phyloP scores from a whole-genome alignment of 805 yeast genomes.

The Nakazawaea anatomiae region DNA sequence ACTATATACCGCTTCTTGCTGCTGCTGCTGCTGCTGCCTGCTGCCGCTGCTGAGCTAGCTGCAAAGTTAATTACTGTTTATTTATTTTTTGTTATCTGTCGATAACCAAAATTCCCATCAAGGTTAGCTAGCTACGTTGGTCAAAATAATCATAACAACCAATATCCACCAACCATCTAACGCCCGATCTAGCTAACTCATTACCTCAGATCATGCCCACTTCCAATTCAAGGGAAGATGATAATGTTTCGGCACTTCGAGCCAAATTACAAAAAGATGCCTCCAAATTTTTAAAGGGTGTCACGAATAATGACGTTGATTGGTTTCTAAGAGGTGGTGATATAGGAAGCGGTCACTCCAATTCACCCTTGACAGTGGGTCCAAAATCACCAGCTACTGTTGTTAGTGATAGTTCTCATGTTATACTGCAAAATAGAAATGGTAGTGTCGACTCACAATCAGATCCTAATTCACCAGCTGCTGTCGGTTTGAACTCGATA shows the following conservation, averaged over 20 bases:
- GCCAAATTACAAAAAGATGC: conserved; percentile 10
- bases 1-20: too few relatives aligned
- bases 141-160: too few relatives aligned
- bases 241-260: conserved; percentile 3
- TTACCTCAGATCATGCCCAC: not conserved
- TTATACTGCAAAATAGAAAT: not conserved
- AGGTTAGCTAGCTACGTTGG: too few relatives aligned
- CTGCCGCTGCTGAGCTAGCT: too few relatives aligned
- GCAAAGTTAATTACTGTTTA: too few relatives aligned
- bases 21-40: too few relatives aligned
- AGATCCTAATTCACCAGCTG: not conserved
- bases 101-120: too few relatives aligned
- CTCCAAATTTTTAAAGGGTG: conserved; percentile 19
- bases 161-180: too few relatives aligned
- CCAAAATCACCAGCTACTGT: conserved; percentile 4
- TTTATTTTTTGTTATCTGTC: too few relatives aligned
- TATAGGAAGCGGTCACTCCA: not conserved
- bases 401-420: conserved; percentile 6
- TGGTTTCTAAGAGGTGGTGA: conserved; percentile 40
- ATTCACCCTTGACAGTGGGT: not conserved
- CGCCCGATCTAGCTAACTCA: not conserved
- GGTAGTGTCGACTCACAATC: not conserved
- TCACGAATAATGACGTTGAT: conserved; percentile 39
- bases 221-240: not conserved
- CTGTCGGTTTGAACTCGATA: not conserved